Percentiles rank a stretch among this genome's conserved stretches.
Evolutionary conservation across 2,329 filamentous ascomycete genomes (phyloP).

Genomic region (Aspergillus niger): DNA sequence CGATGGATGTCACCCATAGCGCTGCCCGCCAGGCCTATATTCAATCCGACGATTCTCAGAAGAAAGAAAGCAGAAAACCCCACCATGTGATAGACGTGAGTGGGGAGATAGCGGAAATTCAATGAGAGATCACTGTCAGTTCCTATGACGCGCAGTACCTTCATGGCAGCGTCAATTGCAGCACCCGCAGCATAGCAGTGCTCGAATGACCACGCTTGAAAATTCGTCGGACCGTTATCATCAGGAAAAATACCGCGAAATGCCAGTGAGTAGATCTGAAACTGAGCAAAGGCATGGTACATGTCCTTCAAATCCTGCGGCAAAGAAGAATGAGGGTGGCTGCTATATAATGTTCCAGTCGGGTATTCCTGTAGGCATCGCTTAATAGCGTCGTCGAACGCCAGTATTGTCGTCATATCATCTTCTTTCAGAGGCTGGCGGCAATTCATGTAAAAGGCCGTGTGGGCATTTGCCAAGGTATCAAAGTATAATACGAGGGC

Average conservation of each 20-base stretch:
- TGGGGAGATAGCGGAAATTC: conserved; percentile 38
- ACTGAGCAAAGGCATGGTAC: conserved; percentile 39
- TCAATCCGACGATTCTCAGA: conserved; percentile 26
- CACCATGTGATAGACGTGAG: conserved; percentile 30
- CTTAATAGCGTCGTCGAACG: conserved; percentile 40
- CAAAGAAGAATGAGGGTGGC: too few species aligned
- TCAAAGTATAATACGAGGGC: conserved; percentile 55
- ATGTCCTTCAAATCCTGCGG: neutral
- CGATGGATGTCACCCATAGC: neutral
- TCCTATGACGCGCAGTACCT: conserved; percentile 11
- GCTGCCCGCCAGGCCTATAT: neutral
- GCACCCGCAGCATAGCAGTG: conserved; percentile 23
- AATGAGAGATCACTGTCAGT: conserved; percentile 38
- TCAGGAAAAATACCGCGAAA: conserved; percentile 35
- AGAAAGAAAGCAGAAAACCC: conserved; percentile 33
- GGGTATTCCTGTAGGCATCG: conserved; percentile 28
- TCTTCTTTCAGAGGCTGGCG: conserved; percentile 47
- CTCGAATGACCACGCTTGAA: conserved; percentile 16
- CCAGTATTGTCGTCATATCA: conserved; percentile 44
- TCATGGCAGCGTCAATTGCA: conserved; percentile 42
- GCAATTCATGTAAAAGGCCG: conserved; percentile 54
- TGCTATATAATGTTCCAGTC: too few species aligned
- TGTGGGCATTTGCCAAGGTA: conserved; percentile 52
- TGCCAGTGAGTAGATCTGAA: conserved; percentile 43
- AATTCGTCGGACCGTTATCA: neutral